Base-by-base conservation (phyloP, 768 basidiomycete genomes). In the Hysterangium stoloniferum region DNA sequence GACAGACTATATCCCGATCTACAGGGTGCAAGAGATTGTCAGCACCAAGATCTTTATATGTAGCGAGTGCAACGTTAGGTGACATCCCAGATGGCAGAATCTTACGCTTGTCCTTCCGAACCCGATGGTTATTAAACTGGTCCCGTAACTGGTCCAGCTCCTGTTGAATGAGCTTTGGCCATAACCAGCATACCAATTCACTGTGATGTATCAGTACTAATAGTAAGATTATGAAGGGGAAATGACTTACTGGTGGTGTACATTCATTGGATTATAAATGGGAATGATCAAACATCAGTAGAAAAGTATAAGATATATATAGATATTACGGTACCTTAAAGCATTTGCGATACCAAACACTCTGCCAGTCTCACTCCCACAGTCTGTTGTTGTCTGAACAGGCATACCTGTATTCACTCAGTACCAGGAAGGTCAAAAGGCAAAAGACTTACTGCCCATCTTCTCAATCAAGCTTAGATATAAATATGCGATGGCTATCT, bases 21-120 rank as follows among this genome's bases (percentile, higher is more conserved):
- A n/a, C n/a, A n/a, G n/a, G n/a, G n/a, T n/a, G n/a, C n/a, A n/a
- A n/a, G n/a, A n/a, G n/a, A n/a, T n/a, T n/a, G n/a, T n/a, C n/a
- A n/a, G 6, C 17, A 17, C 37, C 17, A 40, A n/a, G 22, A 22
- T 40, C 37, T 7, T 8, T 8, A 17, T 40, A 17, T 7, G 17
- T 7, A 17, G 37, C 37, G 22, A n/a, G 22, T 17, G 37, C 37
- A 7, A 40, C 37, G 22, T 40, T 40, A 8, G 37, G 37, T 17
- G 17, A 40, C 6, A 40, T 22, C 6, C 37, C 37, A 7, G 17
- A 40, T 40, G 37, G 37, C 6, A 40, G 37, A 8, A 60, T 32
- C 53, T 73, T 72, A 0, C 57, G 46, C 0, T 61, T 63, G 46
- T 68, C 58, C 27, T 63, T 65, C 1, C 64, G 57, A 44, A 65